Evolutionary conservation across 768 basidiomycete genomes (phyloP).

Genomic region (Suillus ampliporus): DNA sequence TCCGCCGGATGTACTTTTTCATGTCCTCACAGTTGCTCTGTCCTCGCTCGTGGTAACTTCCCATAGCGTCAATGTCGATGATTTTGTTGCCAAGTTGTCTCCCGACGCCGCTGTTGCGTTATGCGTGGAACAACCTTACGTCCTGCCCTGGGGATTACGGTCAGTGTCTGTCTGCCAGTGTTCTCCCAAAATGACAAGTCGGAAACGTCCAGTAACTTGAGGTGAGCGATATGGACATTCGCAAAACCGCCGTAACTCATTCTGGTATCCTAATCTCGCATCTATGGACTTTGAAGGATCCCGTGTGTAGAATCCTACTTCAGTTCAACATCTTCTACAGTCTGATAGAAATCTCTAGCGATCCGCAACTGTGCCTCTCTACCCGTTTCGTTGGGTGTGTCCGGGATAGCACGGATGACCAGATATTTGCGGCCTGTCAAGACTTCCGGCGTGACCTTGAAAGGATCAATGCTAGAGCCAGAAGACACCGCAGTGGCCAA

Average conservation of each 20-base stretch:
- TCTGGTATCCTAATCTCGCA: conserved; percentile 5
- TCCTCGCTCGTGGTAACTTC: conserved; percentile 1
- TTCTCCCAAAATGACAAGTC: neutral
- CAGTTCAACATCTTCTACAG: conserved; percentile 71
- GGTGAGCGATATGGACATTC: neutral
- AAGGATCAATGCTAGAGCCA: conserved; percentile 47
- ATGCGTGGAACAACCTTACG: conserved; percentile 1
- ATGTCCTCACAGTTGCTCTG: conserved; percentile 2
- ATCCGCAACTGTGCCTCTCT: conserved; percentile 78
- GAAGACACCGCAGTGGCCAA: conserved; percentile 42
- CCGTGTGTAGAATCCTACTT: conserved; percentile 38
- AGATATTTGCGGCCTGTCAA: conserved; percentile 83
- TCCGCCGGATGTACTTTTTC: conserved; percentile 4
- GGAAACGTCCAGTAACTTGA: neutral
- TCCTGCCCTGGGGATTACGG: neutral
- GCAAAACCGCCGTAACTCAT: neutral
- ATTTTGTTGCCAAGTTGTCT: conserved; percentile 3
- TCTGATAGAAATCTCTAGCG: conserved; percentile 86
- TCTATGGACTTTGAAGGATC: neutral
- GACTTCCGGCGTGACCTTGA: conserved; percentile 70
- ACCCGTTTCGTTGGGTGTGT: conserved; percentile 66
- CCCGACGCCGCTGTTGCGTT: conserved; percentile 11
- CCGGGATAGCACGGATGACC: conserved; percentile 73
- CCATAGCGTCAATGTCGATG: neutral
- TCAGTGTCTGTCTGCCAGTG: neutral